Conservation (phyloP, 2,329 filamentous ascomycete species). For the Trichoderma sp. region DNA sequence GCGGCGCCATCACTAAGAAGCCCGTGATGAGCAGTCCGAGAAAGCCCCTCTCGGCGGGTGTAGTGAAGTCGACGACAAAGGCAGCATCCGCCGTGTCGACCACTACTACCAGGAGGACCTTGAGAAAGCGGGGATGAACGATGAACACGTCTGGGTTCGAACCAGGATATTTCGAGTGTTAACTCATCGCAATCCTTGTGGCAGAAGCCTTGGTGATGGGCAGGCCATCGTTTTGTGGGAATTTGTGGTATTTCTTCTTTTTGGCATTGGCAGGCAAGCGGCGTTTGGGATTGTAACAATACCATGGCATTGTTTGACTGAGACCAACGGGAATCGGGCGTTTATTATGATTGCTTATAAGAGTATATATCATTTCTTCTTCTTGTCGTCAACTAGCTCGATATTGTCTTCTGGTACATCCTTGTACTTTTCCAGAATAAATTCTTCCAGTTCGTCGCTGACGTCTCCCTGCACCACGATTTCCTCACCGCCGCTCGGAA, state of each 20-base stretch:
- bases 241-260: background rate
- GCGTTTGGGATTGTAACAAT: slow-evolving; percentile 29
- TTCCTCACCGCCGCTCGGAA: slow-evolving; percentile 83
- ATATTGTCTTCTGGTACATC: slow-evolving; percentile 94
- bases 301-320: slow-evolving; percentile 18
- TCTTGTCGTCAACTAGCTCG: slow-evolving; percentile 93
- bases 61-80: slow-evolving; percentile 52
- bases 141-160: too few relatives aligned
- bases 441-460: slow-evolving; percentile 91
- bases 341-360: slow-evolving; percentile 19
- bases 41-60: slow-evolving; percentile 52
- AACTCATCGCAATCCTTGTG: background rate
- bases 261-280: background rate
- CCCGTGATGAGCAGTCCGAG: slow-evolving; percentile 58
- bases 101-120: slow-evolving; percentile 53
- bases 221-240: too few relatives aligned
- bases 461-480: slow-evolving; percentile 98
- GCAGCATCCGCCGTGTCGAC: slow-evolving; percentile 45
- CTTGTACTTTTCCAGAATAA: slow-evolving; percentile 83
- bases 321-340: background rate
- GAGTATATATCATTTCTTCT: slow-evolving; percentile 64
- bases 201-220: too few relatives aligned
- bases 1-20: slow-evolving; percentile 49
- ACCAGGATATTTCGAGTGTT: background rate
- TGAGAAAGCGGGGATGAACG: slow-evolving; percentile 55